Percentiles rank a stretch among this genome's conserved stretches.
These are phyloP conservation scores for Neurospora terricola DNA, from an alignment of 495 filamentous ascomycete genomes.

Conservation along the genomic window DNA sequence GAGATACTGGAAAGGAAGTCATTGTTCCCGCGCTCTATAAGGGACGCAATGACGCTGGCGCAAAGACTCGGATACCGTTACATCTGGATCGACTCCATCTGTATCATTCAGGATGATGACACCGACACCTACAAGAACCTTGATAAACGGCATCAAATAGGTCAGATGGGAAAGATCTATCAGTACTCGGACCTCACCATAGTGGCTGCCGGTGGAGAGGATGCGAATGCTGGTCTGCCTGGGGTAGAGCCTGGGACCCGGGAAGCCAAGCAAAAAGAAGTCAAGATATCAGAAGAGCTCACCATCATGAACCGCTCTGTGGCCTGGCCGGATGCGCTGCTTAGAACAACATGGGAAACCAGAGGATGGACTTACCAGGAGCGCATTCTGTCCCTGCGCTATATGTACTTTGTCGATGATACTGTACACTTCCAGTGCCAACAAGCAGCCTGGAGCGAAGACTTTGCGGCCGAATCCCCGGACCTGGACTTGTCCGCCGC, in stretches of 20 bases:
- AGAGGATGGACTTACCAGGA: neutral
- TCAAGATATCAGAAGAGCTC: neutral
- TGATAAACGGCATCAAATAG: conserved; percentile 14
- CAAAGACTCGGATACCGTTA: conserved; percentile 2
- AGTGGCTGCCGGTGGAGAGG: neutral
- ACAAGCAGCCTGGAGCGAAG: neutral
- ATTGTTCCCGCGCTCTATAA: neutral
- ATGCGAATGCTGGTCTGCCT: neutral
- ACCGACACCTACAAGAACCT: conserved; percentile 1
- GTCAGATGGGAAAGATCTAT: conserved; percentile 14
- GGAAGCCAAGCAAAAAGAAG: neutral
- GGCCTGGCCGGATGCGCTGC: neutral
- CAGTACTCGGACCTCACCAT: neutral
- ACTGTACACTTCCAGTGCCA: neutral
- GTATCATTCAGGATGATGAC: conserved; percentile 22
- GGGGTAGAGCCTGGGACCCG: neutral
- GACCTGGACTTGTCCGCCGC: neutral
- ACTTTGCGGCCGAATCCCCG: neutral
- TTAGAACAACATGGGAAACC: neutral
- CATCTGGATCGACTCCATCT: conserved; percentile 18
- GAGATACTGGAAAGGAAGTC: neutral
- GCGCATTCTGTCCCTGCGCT: neutral
- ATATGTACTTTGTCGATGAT: neutral
- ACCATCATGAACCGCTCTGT: neutral
- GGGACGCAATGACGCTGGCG: neutral